Base-by-base conservation (phyloP, 2,329 filamentous ascomycete genomes). In the Aspergillus latus region DNA sequence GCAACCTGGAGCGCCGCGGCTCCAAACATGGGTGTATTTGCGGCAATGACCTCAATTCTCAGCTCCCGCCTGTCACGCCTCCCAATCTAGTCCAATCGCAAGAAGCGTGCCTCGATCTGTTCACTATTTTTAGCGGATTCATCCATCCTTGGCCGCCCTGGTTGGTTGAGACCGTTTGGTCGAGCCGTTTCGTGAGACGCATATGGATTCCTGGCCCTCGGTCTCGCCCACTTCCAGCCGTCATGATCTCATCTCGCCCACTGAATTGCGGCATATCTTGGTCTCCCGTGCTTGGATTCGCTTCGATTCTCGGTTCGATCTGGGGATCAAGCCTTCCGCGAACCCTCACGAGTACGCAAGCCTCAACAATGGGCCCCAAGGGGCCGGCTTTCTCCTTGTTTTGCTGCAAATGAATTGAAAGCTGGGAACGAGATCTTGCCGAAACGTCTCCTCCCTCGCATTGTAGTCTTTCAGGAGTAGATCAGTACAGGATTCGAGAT, bases 1-100 rank as follows among this genome's bases (percentile, higher is more conserved):
- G 72, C 72, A 74, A 74, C 71, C 73, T 66, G 72, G 21, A 74
- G 73, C 71, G 59, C 54, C 48, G 48, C 55, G 50, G 48, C 47
- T 53, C 55, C 56, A 61, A 58, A 58, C 57, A 59, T 21, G 21
- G 21, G 21, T 21, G 21, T 21, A 21, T 21, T 59, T 60, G 58
- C 58, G 59, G 37, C 34, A 21, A 21, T 45, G 21, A 46, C 43
- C 39, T 54, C 39, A 32, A 30, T 39, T 56, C 39, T 54, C 39
- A 32, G 37, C 46, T 58, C 43, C 37, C 40, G 15, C 39, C 43
- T 54, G 21, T 48, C 45, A 37, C 32, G 37, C 32, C 52, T 42
- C 45, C 39, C 29, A 30, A 26, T 32, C 44, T 47, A 15, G 26
- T 21, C 42, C 40, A 49, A 49, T 30, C 29, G 21, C 21, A 45